Evolutionary conservation across 305 asterid genomes (phyloP), one percentile per base, ranked within the genome.

Genomic region (Solanum hybrid): DNA sequence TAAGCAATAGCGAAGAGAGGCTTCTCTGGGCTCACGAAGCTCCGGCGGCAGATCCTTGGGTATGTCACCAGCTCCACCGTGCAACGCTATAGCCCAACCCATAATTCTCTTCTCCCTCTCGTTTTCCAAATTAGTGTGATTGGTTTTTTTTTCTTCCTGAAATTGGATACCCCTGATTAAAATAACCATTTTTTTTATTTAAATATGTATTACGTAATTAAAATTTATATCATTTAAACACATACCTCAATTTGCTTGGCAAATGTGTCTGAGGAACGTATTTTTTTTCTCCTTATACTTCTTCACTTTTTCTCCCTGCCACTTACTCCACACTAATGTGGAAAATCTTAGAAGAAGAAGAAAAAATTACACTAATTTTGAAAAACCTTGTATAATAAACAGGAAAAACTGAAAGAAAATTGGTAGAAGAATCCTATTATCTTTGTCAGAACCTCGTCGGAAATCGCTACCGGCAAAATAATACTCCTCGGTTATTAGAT

Each of bases 21-120:
- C 95, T 90, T 94, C 96, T 33, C 98, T 95, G 11, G 96, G 96
- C 93, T 92, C 78, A 15, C 95, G 95, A 81, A 95, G 95, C 34
- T 95, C 97, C 26, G 93, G 93, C 33, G 97, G 94, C 89, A 96
- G 68, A 36, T 94, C 86, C 68, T 90, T 94, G 7, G 98, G 97
- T 32, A 97, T 97, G 79, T 94, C 98, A 11, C 99, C 99, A 79
- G 96, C 98, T 72, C 99, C 98, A 76, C 99, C 98, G 93, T 97
- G 99, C 51, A 97, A 90, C 31, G 98, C 98, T 90, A 97, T 94
- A 22, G 98, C 98, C 99, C 99, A 97, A 78, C 98, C 98, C 98
- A 97, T 97, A 83, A 89, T 90, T 70, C 77, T 70, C 15, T 90
- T 70, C 77, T 70, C 17, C 32, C 15, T 24, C 76, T 20, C 70